Conservation (phyloP, 345 rosid genomes). For the Gossypium anomalum region DNA sequence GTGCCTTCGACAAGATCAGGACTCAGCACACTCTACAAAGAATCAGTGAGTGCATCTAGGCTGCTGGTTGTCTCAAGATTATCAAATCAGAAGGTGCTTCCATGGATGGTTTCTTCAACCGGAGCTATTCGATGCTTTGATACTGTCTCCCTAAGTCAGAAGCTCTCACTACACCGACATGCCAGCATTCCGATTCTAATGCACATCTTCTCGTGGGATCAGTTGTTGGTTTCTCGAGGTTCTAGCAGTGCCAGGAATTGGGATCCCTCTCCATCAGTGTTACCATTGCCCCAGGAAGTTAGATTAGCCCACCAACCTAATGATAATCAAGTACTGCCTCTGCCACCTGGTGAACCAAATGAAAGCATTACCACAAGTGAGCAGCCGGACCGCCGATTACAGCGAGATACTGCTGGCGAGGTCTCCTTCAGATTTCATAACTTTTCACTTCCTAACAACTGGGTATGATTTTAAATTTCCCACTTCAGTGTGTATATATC, state of each 20-base stretch:
- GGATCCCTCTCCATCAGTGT: conserved; percentile 28
- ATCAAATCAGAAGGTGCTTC: conserved; percentile 77
- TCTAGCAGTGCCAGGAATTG: conserved; percentile 28
- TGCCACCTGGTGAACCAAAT: conserved; percentile 29
- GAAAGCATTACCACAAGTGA: conserved; percentile 18
- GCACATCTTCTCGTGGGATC: conserved; percentile 71
- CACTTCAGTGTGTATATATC: not conserved
- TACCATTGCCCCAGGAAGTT: conserved; percentile 35
- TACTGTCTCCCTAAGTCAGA: conserved; percentile 84
- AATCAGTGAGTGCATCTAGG: conserved; percentile 51
- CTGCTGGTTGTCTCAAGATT: conserved; percentile 70
- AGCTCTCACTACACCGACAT: conserved; percentile 86
- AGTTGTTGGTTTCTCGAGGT: conserved; percentile 17
- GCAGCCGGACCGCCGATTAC: conserved; percentile 31
- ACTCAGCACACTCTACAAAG: conserved; percentile 52
- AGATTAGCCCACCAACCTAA: conserved; percentile 34
- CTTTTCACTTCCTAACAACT: conserved; percentile 58
- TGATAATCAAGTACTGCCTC: conserved; percentile 63
- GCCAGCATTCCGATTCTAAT: conserved; percentile 64
- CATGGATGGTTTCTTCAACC: conserved; percentile 85
- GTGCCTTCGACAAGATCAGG: conserved; percentile 75
- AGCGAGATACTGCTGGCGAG: conserved; percentile 73
- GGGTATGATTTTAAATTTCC: conserved; percentile 34
- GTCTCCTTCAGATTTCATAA: conserved; percentile 78
- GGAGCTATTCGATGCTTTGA: conserved; percentile 90